Base-by-base conservation (phyloP, 2,329 filamentous ascomycete species). In the Ascochyta fabae region DNA sequence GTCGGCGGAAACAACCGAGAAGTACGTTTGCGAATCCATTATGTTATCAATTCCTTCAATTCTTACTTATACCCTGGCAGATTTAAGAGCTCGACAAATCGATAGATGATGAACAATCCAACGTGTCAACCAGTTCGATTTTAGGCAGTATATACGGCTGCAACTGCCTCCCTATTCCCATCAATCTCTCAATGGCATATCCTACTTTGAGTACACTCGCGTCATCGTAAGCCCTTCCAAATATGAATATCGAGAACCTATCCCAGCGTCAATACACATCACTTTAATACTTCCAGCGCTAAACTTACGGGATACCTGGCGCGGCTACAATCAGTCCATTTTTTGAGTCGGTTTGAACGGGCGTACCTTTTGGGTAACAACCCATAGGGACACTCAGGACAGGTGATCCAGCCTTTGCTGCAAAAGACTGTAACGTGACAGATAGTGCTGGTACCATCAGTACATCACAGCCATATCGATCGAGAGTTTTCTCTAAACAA, bases 331-430 rank as follows among this genome's bases (percentile, higher is more conserved):
- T 79, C 4, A 87, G 72, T 8, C 79, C 78, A 0, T 81, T 76
- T 0, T 63, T 41, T 6, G 41, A 59, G 40, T 81, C 80, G 35
- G 68, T 68, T 29, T 71, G 68, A 3, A 84, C 74, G 1, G 70
- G 67, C 13, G 78, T 79, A 27, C 78, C 77, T 0, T 71, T 61
- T 0, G 83, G 81, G 44, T 80, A 82, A 44, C 78, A 78, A 0
- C 86, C 85, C 58, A 89, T 74, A 0, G 86, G 86, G 0, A 89
- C 81, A 0, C 82, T 84, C 16, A 89, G 73, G 6, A 85, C 80
- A 0, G 86, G 86, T 1, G 79, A 76, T 1, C 85, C 86, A 15
- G 48, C 52, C 27, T 57, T 64, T 10, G 61, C 64, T 15, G 62
- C 64, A 34, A 66, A 56, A 3, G 16, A 42, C 24, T 60, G 58